Percentiles rank a stretch among this genome's conserved stretches.
Conservation (phyloP, 805 yeast species). For the Ogataea corticis region DNA sequence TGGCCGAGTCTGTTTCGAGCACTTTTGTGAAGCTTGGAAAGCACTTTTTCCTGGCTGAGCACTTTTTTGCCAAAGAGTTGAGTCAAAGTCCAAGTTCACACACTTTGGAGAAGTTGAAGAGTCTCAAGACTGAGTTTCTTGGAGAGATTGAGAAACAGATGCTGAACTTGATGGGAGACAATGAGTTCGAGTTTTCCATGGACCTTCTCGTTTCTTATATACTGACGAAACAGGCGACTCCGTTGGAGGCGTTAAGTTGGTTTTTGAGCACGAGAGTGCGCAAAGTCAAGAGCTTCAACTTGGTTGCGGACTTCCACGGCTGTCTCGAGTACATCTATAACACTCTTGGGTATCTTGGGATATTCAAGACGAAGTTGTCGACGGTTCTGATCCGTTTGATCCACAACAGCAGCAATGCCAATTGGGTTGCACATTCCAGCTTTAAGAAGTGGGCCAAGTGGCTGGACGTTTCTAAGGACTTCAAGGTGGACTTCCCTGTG, state of each 20-base stretch:
- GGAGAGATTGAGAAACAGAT: slow-evolving; percentile 23
- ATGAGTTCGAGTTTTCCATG: slow-evolving; percentile 31
- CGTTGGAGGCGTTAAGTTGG: slow-evolving; percentile 26
- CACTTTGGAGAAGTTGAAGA: slow-evolving; percentile 19
- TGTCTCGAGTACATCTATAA: slow-evolving; percentile 32
- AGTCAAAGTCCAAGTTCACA: slow-evolving; percentile 5
- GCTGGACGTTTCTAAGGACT: slow-evolving; percentile 24
- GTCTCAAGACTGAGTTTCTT: slow-evolving; percentile 20
- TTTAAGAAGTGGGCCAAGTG: slow-evolving; percentile 32
- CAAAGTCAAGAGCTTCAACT: slow-evolving; percentile 8
- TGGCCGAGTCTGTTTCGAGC: slow-evolving; percentile 16
- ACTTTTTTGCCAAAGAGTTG: slow-evolving; percentile 24
- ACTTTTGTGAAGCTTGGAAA: slow-evolving; percentile 28
- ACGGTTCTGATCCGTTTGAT: slow-evolving; percentile 22
- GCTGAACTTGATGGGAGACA: slow-evolving; percentile 23
- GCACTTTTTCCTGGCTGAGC: slow-evolving; percentile 25
- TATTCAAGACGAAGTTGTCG: slow-evolving; percentile 28
- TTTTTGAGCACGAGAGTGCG: slow-evolving; percentile 26
- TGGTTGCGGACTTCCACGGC: slow-evolving; percentile 23
- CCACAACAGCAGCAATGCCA: slow-evolving; percentile 21
- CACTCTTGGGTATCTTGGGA: slow-evolving; percentile 27
- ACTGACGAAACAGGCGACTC: slow-evolving; percentile 19
- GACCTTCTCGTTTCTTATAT: slow-evolving; percentile 28
- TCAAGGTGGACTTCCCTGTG: slow-evolving; percentile 24
- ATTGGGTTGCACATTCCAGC: slow-evolving; percentile 30